These are phyloP conservation scores for Salix udensis DNA, from an alignment of 345 rosid species.

Conservation along the genomic window DNA sequence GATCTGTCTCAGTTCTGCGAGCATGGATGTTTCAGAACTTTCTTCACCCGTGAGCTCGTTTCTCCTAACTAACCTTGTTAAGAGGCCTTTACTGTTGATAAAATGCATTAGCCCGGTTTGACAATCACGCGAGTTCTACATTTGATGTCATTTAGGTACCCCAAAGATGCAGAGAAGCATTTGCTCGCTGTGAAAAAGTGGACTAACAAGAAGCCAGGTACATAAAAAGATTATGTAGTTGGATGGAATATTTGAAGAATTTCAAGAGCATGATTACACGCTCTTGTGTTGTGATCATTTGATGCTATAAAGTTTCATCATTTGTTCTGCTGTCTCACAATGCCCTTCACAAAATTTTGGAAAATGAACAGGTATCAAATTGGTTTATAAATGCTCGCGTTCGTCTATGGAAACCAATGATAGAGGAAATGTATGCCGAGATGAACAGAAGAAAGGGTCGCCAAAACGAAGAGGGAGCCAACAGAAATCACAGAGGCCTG, in stretches of 20 bases:
- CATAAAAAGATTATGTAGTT: neutral
- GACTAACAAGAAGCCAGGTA: slow-evolving; percentile 97
- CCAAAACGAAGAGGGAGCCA: slow-evolving; percentile 31
- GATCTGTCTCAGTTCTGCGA: slow-evolving; percentile 79
- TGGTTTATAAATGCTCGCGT: slow-evolving; percentile 98
- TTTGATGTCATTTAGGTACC: slow-evolving; percentile 51
- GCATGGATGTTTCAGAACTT: slow-evolving; percentile 99
- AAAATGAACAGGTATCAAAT: slow-evolving; percentile 65
- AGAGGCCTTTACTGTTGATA: neutral
- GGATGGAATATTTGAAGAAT: neutral
- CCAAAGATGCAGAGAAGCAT: slow-evolving; percentile 95
- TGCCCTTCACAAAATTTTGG: neutral
- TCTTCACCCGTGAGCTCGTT: slow-evolving; percentile 84
- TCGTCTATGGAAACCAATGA: slow-evolving; percentile 97
- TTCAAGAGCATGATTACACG: neutral
- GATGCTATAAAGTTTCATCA: too few species aligned
- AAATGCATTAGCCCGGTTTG: neutral
- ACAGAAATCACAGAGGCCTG: slow-evolving; percentile 26
- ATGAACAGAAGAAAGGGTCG: slow-evolving; percentile 61
- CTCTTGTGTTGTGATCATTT: neutral
- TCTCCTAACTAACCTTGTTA: neutral
- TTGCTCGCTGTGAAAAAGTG: slow-evolving; percentile 84
- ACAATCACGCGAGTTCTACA: neutral
- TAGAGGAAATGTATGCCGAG: slow-evolving; percentile 90
- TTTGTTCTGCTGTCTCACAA: neutral